Evolutionary conservation across 495 filamentous ascomycete genomes (phyloP).

Genomic region (Podospora bellae-mahoneyi): DNA sequence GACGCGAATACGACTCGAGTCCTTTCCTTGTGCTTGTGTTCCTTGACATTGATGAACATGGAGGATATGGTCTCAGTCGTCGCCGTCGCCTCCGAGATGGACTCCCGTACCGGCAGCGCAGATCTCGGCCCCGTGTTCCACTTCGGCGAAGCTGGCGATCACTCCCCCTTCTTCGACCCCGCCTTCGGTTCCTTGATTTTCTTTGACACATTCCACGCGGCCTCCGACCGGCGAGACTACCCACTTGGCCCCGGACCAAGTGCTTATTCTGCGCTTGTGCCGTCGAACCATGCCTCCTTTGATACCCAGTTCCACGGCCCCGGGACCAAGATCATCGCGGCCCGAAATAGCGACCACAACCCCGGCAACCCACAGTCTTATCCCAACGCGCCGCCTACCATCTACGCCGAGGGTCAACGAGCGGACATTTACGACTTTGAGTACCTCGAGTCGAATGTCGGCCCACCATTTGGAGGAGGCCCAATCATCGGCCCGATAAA

Average conservation of each 20-base stretch:
- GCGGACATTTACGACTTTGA: neutral
- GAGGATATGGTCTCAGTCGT: neutral
- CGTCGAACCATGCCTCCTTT: neutral
- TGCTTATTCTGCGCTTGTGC: neutral
- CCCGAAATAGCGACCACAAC: neutral
- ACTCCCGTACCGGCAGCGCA: neutral
- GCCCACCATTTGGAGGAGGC: neutral
- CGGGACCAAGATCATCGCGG: neutral
- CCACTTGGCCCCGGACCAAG: neutral
- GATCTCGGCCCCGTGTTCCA: neutral
- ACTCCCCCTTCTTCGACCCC: neutral
- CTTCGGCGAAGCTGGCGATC: neutral
- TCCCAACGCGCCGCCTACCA: neutral
- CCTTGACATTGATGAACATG: slow-evolving; percentile 2
- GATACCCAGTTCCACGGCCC: neutral
- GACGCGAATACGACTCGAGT: slow-evolving; percentile 12
- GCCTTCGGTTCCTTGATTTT: neutral
- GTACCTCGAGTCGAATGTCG: neutral
- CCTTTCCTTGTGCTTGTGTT: slow-evolving; percentile 15
- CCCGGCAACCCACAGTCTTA: neutral
- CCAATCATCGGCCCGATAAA: neutral
- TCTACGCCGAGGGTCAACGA: neutral
- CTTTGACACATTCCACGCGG: neutral
- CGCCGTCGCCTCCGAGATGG: neutral
- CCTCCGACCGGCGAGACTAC: neutral